Conservation (phyloP, 345 rosid species). For the Eucalyptus tenuipes region DNA sequence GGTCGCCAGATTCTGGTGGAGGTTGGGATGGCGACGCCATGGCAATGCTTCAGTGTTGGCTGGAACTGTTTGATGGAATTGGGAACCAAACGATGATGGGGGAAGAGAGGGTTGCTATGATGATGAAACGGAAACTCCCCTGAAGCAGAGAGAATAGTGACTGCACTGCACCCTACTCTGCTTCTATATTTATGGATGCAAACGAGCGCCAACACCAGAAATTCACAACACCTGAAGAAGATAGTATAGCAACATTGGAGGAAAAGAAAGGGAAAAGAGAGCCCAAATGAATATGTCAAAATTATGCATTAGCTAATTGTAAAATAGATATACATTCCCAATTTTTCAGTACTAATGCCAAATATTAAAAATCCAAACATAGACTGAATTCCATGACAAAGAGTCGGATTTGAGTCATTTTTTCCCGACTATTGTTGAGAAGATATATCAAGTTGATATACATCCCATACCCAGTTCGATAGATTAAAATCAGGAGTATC, state of each 20-base stretch:
- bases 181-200: neutral
- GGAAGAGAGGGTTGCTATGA: neutral
- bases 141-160: neutral
- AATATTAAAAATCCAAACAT: neutral
- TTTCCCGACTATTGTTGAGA: neutral
- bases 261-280: neutral
- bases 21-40: neutral
- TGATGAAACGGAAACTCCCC: neutral
- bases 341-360: neutral
- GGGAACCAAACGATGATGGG: neutral
- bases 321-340: rapidly evolving
- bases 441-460: neutral
- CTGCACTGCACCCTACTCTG: neutral
- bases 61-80: neutral
- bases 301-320: neutral
- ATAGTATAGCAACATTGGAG: neutral
- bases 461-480: neutral
- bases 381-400: neutral
- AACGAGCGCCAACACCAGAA: neutral
- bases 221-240: neutral
- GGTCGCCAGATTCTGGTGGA: neutral
- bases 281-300: neutral
- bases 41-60: neutral
- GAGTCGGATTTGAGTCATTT: neutral
- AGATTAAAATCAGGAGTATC: too few relatives aligned